Conservation (phyloP, 2,329 filamentous ascomycete genomes). For the Trichoderma sp. region DNA sequence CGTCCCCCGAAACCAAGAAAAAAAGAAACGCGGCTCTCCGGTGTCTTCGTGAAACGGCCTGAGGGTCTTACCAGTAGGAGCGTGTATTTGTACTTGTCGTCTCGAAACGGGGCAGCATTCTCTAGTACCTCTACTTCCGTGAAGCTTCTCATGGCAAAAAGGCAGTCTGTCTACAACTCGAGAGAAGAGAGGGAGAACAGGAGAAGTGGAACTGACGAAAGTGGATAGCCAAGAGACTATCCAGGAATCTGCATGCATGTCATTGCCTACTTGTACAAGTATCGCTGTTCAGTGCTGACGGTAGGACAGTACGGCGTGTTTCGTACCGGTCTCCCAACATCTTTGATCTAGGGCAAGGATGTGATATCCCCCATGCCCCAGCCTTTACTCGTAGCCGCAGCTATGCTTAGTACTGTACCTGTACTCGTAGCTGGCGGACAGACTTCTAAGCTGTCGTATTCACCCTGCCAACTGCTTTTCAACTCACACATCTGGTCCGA, state of each 20-base stretch:
- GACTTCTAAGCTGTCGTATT: neutral
- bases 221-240: neutral
- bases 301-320: neutral
- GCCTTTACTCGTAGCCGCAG: neutral
- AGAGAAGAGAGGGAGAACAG: neutral
- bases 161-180: neutral
- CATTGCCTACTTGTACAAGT: conserved; percentile 4
- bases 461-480: neutral
- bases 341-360: neutral
- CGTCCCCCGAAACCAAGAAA: neutral
- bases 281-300: conserved; percentile 7
- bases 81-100: neutral
- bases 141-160: neutral
- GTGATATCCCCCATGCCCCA: neutral
- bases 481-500: neutral
- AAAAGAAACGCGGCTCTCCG: neutral
- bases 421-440: neutral
- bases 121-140: neutral
- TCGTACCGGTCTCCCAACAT: neutral
- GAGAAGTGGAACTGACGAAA: neutral
- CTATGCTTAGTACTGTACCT: neutral
- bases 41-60: neutral
- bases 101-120: neutral
- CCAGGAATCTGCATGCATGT: conserved; percentile 17
- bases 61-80: neutral